Base-by-base conservation (phyloP, 352 stramenopile genomes). In the Peronospora belbahrii region DNA sequence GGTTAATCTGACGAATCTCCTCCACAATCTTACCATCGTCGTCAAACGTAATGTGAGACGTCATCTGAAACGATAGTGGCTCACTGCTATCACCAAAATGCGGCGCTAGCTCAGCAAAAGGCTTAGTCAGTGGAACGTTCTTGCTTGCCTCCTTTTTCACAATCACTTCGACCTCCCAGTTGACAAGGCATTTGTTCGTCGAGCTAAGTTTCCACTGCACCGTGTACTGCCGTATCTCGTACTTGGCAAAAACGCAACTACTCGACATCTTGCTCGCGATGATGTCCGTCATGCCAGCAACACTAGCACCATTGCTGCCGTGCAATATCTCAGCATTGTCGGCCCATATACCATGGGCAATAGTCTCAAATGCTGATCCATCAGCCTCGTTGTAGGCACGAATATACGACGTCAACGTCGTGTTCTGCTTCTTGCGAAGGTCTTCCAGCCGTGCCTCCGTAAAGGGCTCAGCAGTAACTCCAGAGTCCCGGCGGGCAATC, bases 211-310 rank as follows among this genome's bases (percentile, higher is more conserved):
- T 86, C 81, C 81, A 90, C 59, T 89, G 71, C 19, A 89, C 71
- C 19, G 54, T 63, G 65, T 85, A 88, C 56, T 89, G 73, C 64
- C 84, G 85, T 57, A 92, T 83, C 62, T 89, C 79, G 54, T 85
- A 90, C 52, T 71, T 72, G 18, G 52, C 62, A 45, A 92, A 92
- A 18, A 92, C 77, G 11, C 59, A 63, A 34, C 62, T 52, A 42
- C 55, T 76, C 17, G 71, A 65, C 9, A 62, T 62, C 52, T 92
- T 92, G 64, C 68, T 78, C 8, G 63, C 54, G 7, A 88, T 57
- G 42, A 90, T 87, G 19, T 59, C 51, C 18, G 78, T 42, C 32
- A 90, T 49, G 13, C 80, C 80, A 30, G 56, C 34, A 7, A 90
- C 46, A 22, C 66, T 55, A 6, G 58, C 59, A 25, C 65, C 67